A percentile compares a stretch with the other conserved stretches of the same genome.
phyloP scores from a whole-genome alignment of 495 filamentous ascomycete species.

The Terfezia claveryi region DNA sequence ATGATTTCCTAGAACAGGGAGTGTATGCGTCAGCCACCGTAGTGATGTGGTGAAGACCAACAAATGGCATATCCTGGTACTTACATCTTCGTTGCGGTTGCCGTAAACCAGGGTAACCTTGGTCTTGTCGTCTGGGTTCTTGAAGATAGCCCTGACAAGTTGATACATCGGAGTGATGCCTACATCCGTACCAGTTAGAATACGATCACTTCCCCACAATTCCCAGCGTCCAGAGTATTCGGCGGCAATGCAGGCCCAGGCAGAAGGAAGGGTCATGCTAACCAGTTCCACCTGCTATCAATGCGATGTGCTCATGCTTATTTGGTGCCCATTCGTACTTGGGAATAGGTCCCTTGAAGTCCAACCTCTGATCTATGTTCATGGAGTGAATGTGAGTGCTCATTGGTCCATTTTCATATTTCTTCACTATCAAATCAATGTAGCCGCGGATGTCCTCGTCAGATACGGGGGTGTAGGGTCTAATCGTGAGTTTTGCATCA shows the following conservation, averaged over 20 bases:
- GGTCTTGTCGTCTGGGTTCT: constrained; percentile 85
- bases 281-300: constrained; percentile 87
- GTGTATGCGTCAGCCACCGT: not conserved
- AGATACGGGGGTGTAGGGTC: constrained; percentile 80
- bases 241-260: too few species aligned
- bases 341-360: constrained; percentile 83
- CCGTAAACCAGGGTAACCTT: constrained; percentile 89
- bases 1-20: constrained; percentile 39
- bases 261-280: constrained; percentile 28
- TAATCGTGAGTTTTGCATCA: constrained; percentile 59
- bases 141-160: constrained; percentile 67
- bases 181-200: constrained; percentile 24
- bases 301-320: constrained; percentile 83
- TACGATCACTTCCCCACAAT: too few species aligned
- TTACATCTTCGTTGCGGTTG: constrained; percentile 47
- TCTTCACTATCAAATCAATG: constrained; percentile 78
- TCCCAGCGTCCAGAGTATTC: too few species aligned
- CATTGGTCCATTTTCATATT: constrained; percentile 79
- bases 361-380: constrained; percentile 53
- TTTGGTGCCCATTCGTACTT: constrained; percentile 85
- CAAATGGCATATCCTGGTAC: not conserved
- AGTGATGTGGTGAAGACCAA: not conserved
- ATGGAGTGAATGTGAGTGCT: constrained; percentile 66
- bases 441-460: constrained; percentile 62
- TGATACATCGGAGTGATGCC: constrained; percentile 35